Evolutionary conservation across 2,329 filamentous ascomycete species (phyloP).

Genomic region (Hypoxylon sp.): DNA sequence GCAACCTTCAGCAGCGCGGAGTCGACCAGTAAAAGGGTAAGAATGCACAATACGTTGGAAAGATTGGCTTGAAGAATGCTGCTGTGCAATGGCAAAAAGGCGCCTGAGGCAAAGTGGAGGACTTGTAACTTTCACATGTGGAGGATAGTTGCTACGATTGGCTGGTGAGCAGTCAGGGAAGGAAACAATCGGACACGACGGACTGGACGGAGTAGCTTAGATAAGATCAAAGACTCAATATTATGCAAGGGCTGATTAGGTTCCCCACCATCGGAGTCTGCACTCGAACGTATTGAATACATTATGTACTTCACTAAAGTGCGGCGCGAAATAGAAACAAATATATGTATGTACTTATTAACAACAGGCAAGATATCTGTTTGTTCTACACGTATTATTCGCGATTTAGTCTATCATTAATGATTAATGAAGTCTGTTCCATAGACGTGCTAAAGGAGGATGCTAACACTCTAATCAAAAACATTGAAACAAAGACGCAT

Average conservation of each 20-base stretch:
- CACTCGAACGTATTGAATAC: too few species aligned
- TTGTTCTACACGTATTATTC: neutral
- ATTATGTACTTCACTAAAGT: too few species aligned
- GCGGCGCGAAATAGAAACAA: neutral
- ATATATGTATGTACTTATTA: neutral
- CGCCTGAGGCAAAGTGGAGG: slow-evolving; percentile 32
- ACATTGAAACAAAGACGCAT: neutral
- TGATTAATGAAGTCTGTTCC: neutral
- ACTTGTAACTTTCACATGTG: slow-evolving; percentile 46
- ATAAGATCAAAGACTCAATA: slow-evolving; percentile 37
- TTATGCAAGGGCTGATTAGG: slow-evolving; percentile 34
- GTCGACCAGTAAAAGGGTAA: slow-evolving; percentile 36
- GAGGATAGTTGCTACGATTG: slow-evolving; percentile 46
- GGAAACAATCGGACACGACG: slow-evolving; percentile 35
- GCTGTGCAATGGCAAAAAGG: slow-evolving; percentile 33
- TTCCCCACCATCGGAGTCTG: slow-evolving; percentile 35
- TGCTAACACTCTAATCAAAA: neutral
- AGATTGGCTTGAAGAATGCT: slow-evolving; percentile 34
- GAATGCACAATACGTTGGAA: slow-evolving; percentile 26
- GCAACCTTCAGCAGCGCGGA: slow-evolving; percentile 18
- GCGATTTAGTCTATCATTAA: slow-evolving; percentile 1
- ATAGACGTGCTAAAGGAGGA: neutral
- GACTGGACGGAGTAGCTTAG: slow-evolving; percentile 36
- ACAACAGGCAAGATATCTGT: neutral
- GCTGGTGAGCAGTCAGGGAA: slow-evolving; percentile 35